Evolutionary conservation across 208 protist genomes (phyloP), one percentile per base, ranked within the genome.

Genomic region (Trypanosoma theileri): DNA sequence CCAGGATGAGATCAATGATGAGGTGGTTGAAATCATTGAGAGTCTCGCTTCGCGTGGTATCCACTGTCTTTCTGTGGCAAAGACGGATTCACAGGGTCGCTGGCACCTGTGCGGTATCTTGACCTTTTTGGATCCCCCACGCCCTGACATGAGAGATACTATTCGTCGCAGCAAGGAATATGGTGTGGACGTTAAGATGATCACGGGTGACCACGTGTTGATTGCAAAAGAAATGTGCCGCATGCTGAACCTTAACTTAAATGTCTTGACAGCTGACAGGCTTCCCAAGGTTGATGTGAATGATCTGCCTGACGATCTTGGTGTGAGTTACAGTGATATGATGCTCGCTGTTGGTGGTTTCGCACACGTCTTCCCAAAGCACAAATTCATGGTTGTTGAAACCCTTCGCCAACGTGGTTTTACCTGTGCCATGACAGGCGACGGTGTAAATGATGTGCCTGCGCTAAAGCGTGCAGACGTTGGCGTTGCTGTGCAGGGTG

Each of bases 401-500:
- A 73, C 84, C 28, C 86, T 98, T 50, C 93, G 97, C 65, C 80
- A 95, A 63, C 70, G 78, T 21, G 87, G 90, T 28, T 91, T 93
- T 79, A 90, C 94, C n/a, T 87, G 91, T 31, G 96, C 95, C 59
- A 98, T 99, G 97, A 99, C 96, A 56, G 98, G 98, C 63, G 98
- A 99, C 82, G 98, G 97, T 61, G 94, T 98, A 8, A 98, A 98
- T 80, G 97, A 98, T 77, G 89, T 95, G 19, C 96, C 96, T 45
- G 94, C 97, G n/a, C 72, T 99, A 57, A 98, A 98, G 81, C 84
- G 88, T 60, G 93, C 97, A 11, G 84, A 99, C 82, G 92, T 98
- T 63, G 96, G 96, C 55, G 93, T 99, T 82, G 96, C 97, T 54
- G 96, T 99, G 50, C 82, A 95, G 48, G 94, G 90, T 56, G 79